These are phyloP conservation scores for Nakazawaea wyomingensis DNA, from an alignment of 805 yeast species.

Conservation along the genomic window DNA sequence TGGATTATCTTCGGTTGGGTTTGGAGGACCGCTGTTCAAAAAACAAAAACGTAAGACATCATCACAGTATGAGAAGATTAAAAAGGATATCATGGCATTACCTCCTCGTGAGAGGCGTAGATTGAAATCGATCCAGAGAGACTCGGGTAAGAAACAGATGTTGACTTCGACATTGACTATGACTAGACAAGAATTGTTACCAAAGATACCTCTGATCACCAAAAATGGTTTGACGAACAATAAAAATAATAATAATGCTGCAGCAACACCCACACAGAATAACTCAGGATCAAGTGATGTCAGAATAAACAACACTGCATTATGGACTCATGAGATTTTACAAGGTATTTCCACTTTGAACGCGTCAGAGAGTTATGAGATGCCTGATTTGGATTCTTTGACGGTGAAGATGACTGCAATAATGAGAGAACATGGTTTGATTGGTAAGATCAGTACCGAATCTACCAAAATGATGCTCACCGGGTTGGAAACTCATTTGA, in stretches of 20 bases:
- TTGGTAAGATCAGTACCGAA: constrained; percentile 73
- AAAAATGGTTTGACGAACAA: constrained; percentile 27
- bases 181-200: constrained; percentile 68
- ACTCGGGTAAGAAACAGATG: constrained; percentile 73
- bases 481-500: constrained; percentile 82
- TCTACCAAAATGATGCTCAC: constrained; percentile 70
- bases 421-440: constrained; percentile 83
- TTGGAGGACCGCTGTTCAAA: constrained; percentile 42
- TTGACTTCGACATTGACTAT: constrained; percentile 63
- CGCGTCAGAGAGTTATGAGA: constrained; percentile 68
- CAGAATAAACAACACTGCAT: constrained; percentile 41
- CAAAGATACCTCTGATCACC: constrained; percentile 76
- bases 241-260: constrained; percentile 34
- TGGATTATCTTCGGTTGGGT: constrained; percentile 40
- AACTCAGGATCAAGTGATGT: not conserved
- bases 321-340: constrained; percentile 90
- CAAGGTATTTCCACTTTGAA: constrained; percentile 81
- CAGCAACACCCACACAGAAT: not conserved
- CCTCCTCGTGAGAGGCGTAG: constrained; percentile 82
- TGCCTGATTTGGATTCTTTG: constrained; percentile 75
- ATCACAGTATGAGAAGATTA: constrained; percentile 74
- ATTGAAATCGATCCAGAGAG: constrained; percentile 76
- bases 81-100: constrained; percentile 80
- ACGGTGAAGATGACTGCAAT: constrained; percentile 70
- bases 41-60: constrained; percentile 50